phyloP scores from a whole-genome alignment of 2,329 filamentous ascomycete species.

The Lizonia empirigonia region DNA sequence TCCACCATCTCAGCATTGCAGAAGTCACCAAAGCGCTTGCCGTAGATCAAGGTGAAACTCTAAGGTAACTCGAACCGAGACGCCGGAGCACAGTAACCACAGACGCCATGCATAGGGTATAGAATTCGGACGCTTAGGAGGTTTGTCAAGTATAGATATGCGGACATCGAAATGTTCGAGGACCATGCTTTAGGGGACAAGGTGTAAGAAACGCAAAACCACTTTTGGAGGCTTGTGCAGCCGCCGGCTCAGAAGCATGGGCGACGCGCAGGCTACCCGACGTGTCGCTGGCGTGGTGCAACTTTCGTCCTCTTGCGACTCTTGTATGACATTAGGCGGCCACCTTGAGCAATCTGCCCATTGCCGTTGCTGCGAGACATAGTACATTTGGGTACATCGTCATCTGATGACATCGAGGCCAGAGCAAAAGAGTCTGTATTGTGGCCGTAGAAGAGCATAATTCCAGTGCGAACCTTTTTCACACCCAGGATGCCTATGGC shows the following conservation, averaged over 20 bases:
- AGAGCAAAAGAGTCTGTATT: conserved; percentile 91
- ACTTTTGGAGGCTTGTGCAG: background rate
- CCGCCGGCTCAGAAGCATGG: too few species aligned
- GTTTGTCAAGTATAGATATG: background rate
- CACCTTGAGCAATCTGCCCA: conserved; percentile 59
- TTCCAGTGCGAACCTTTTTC: conserved; percentile 78
- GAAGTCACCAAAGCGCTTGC: background rate
- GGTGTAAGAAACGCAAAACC: background rate
- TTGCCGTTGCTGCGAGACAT: conserved; percentile 77
- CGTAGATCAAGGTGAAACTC: background rate
- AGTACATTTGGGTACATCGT: conserved; percentile 75
- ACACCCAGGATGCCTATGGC: conserved; percentile 91
- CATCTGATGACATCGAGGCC: conserved; percentile 83
- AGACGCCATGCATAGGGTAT: conserved; percentile 16
- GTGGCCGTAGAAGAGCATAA: conserved; percentile 91
- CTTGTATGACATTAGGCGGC: conserved; percentile 56
- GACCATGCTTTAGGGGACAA: background rate
- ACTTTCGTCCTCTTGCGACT: conserved; percentile 40
- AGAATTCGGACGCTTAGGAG: background rate
- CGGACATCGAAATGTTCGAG: background rate
- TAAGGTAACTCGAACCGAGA: background rate
- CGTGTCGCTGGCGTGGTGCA: conserved; percentile 11
- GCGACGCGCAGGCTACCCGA: conserved; percentile 1
- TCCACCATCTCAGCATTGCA: background rate
- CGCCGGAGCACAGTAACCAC: background rate